Base-by-base conservation (phyloP, 2,329 filamentous ascomycete genomes). In the Hypoxylon sp. region DNA sequence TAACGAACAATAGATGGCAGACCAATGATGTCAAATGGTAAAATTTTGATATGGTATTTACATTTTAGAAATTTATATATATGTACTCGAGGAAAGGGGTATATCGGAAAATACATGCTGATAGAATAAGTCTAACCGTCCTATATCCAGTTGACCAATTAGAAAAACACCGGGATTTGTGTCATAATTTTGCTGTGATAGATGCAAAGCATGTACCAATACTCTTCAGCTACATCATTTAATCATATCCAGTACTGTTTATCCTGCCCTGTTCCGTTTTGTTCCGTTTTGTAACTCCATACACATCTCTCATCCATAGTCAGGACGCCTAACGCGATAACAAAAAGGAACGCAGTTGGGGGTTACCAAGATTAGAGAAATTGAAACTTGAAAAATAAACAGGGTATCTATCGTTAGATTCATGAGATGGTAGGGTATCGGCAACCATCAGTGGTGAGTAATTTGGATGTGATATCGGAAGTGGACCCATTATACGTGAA, bases 231-330 rank as follows among this genome's bases (percentile, higher is more conserved):
- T 50, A n/a, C 17, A 19, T 54, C 19, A 24, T 59, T 44, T 44
- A 14, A 22, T 46, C 11, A 19, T 59, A 63, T 33, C 67, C 59
- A 70, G 67, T 70, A 17, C 59, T 63, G 59, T 64, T 26, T 59
- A 5, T 53, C 63, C 61, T 68, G 55, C 63, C 35, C 65, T 61
- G 56, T 68, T n/a, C 37, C 55, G 51, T 44, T 10, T 14, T 35
- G 19, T 42, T 55, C 46, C 29, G 19, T 42, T 55, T 39, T 56
- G 44, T 26, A 48, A 50, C 17, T 11, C 26, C 39, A 55, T 24
- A 26, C 51, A 19, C n/a, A 44, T 55, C n/a, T 39, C 31, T 50
- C 35, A 26, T 13, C 13, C 10, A 29, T 24, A 19, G 22, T 22
- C 37, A 26, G 3, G 13, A 52, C 13, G 24, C 48, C 13, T 24